Evolutionary conservation across 768 basidiomycete species (phyloP).

Genomic region (Leccinellum luteum): DNA sequence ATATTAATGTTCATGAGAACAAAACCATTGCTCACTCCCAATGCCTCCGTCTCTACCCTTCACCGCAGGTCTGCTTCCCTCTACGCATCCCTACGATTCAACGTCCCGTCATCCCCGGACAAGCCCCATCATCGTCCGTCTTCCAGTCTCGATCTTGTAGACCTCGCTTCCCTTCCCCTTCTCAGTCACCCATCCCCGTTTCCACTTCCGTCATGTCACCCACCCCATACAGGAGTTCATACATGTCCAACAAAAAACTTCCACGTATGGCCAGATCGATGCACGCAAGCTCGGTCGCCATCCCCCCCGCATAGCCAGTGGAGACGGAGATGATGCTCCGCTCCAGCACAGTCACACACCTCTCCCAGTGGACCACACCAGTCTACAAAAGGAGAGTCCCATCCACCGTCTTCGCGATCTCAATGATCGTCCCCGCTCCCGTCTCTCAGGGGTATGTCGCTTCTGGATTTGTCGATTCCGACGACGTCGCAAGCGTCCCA

Average conservation of each 20-base stretch:
- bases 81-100: conserved; percentile 36
- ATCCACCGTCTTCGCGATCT: conserved; percentile 15
- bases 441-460: conserved; percentile 35
- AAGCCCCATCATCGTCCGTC: conserved; percentile 17
- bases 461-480: conserved; percentile 41
- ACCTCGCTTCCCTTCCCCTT: conserved; percentile 28
- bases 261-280: conserved; percentile 55
- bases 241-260: conserved; percentile 68
- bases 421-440: conserved; percentile 28
- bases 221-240: conserved; percentile 64
- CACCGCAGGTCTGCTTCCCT: conserved; percentile 49
- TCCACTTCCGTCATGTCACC: conserved; percentile 57
- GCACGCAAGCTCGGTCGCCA: conserved; percentile 73
- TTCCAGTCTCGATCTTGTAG: conserved; percentile 19
- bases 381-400: conserved; percentile 15
- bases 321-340: conserved; percentile 68
- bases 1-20: background rate
- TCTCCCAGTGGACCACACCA: conserved; percentile 5
- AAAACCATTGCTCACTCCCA: conserved; percentile 19
- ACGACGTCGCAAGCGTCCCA: conserved; percentile 77
- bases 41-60: conserved; percentile 19
- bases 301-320: conserved; percentile 90
- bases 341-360: conserved; percentile 28
- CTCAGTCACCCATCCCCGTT: conserved; percentile 17
- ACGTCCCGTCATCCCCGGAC: conserved; percentile 35